Evolutionary conservation across 75 land plant species (phyloP).

Genomic region (Pinus tabuliformis): DNA sequence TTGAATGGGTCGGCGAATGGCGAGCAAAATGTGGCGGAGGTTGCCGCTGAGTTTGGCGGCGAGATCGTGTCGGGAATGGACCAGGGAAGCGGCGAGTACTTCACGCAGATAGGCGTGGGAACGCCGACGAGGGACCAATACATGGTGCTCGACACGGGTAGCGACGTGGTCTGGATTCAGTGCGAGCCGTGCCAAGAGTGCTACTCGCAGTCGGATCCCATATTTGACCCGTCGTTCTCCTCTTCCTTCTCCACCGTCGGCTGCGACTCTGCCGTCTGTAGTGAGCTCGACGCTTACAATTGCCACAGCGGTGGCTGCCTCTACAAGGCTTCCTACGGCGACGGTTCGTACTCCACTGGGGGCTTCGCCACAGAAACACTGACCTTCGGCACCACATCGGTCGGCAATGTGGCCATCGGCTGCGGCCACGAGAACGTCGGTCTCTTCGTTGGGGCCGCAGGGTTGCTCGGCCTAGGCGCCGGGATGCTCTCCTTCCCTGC

Average conservation of each 20-base stretch:
- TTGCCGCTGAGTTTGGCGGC: conserved; percentile 36
- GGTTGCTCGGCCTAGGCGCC: conserved; percentile 27
- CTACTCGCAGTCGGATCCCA: conserved; percentile 71
- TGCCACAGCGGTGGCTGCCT: conserved; percentile 34
- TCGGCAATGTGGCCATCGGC: neutral
- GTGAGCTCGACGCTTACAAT: conserved; percentile 28
- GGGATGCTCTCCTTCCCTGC: conserved; percentile 32
- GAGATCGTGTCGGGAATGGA: conserved; percentile 68
- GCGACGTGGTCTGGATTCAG: conserved; percentile 82
- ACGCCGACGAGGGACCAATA: conserved; percentile 51
- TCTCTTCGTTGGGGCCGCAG: conserved; percentile 10
- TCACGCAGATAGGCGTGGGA: conserved; percentile 66
- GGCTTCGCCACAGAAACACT: conserved; percentile 50
- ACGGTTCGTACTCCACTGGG: conserved; percentile 71
- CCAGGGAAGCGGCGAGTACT: conserved; percentile 79
- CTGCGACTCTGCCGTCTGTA: conserved; percentile 50
- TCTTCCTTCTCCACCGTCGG: conserved; percentile 50
- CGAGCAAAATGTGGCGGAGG: neutral
- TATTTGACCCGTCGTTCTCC: conserved; percentile 70
- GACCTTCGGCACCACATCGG: conserved; percentile 16
- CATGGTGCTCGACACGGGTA: conserved; percentile 81
- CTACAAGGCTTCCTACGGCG: conserved; percentile 68
- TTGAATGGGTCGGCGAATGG: neutral
- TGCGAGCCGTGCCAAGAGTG: conserved; percentile 80
- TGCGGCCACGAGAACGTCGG: conserved; percentile 30